Evolutionary conservation across 2,329 filamentous ascomycete species (phyloP), one percentile per base, ranked within the genome.

Genomic region (Plenodomus tracheiphilus): DNA sequence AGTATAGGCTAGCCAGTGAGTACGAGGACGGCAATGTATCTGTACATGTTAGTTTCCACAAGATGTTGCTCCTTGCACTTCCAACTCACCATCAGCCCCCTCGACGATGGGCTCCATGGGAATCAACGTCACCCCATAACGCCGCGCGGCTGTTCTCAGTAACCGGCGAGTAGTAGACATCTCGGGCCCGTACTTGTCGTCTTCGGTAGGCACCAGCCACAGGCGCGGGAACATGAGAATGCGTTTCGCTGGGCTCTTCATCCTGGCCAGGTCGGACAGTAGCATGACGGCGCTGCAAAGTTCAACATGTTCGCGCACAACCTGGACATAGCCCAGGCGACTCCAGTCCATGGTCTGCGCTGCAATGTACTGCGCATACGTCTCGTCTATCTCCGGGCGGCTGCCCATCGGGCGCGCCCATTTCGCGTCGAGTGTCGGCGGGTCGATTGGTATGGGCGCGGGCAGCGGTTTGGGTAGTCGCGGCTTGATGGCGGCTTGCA

Each of bases 401-500:
- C 44, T 42, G 35, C 64, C 66, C 40, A 70, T 55, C 0, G 68
- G 67, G 39, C 68, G 54, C 19, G 69, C 69, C 69, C 69, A 72
- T 59, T 72, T 72, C 15, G 58, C 62, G 39, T 71, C 66, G 36
- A 72, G 52, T 34, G 62, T 70, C 4, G 68, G 69, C 18, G 67
- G 66, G 17, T 54, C 56, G 39, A 69, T 63, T 66, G 74, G 56
- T 42, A 60, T 63, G 8, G 62, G 50, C 15, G 60, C 55, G 40
- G 66, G 64, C 5, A 75, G 64, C 16, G 74, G 71, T 46, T 71
- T 69, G 0, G 77, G 77, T 43, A 65, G 77, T 71, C 54, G 79
- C 42, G 79, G 81, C 58, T 81, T 81, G 62, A 96, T 86, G 16
- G 88, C 88, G 47, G 80, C 77, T 62, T 93, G 88, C 25, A 97